phyloP scores from a whole-genome alignment of 768 basidiomycete genomes.

The Albatrellus ellisii region DNA sequence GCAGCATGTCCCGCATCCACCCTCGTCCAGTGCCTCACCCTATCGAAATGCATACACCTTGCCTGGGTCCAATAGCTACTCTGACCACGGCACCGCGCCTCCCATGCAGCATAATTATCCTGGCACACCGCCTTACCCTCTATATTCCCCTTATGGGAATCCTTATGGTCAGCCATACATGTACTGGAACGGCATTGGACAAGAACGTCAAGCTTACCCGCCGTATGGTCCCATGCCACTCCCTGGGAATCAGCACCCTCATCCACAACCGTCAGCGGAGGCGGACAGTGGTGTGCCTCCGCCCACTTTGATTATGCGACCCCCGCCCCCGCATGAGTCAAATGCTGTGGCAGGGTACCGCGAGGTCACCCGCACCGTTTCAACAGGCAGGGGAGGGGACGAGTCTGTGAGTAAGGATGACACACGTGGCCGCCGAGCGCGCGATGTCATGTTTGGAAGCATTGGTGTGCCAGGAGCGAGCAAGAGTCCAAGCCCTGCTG shows the following conservation, averaged over 20 bases:
- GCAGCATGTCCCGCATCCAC: conserved; percentile 9
- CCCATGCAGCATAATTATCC: conserved; percentile 15
- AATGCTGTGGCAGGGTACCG: conserved; percentile 25
- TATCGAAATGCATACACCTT: conserved; percentile 13
- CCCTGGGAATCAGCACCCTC: neutral
- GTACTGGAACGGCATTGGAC: conserved; percentile 22
- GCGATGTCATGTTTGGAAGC: conserved; percentile 13
- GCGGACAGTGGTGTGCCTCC: conserved; percentile 14
- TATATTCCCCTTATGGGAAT: conserved; percentile 23
- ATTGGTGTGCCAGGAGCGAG: conserved; percentile 6
- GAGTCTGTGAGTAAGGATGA: conserved; percentile 1
- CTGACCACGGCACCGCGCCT: conserved; percentile 6
- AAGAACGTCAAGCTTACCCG: conserved; percentile 8
- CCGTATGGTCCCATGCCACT: neutral
- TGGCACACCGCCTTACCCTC: conserved; percentile 23
- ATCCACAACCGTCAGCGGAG: neutral
- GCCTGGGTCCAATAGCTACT: conserved; percentile 11
- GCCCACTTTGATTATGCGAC: conserved; percentile 20
- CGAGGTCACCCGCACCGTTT: conserved; percentile 14
- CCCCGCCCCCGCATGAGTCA: conserved; percentile 22
- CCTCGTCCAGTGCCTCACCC: conserved; percentile 11
- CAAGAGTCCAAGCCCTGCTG: conserved; percentile 16
- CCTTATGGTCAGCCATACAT: conserved; percentile 24
- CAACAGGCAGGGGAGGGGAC: conserved; percentile 1
- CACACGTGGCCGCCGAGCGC: conserved; percentile 1